A percentile compares a stretch with the other conserved stretches of the same genome.
phyloP scores from a whole-genome alignment of 495 filamentous ascomycete genomes.

The Lasiosphaeria hispida region DNA sequence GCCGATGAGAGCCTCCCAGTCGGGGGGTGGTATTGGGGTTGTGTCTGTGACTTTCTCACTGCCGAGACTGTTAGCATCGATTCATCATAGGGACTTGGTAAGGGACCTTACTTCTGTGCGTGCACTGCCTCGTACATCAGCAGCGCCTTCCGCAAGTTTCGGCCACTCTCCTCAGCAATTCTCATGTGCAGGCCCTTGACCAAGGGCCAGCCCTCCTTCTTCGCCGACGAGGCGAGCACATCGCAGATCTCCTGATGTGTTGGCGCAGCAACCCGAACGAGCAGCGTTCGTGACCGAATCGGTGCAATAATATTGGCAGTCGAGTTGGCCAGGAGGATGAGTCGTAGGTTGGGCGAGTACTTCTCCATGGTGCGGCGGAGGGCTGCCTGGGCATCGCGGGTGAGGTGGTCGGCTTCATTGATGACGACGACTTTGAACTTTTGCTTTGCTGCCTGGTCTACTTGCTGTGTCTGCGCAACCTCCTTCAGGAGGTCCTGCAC shows the following conservation, averaged over 20 bases:
- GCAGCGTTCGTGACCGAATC: constrained; percentile 81
- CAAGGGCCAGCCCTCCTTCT: constrained; percentile 72
- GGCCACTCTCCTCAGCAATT: constrained; percentile 87
- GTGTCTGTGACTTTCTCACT: constrained; percentile 89
- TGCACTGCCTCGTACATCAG: constrained; percentile 96
- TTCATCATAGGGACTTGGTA: background rate
- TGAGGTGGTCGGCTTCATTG: constrained; percentile 97
- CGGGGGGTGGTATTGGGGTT: constrained; percentile 87
- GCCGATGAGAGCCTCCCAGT: constrained; percentile 89
- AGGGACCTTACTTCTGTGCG: constrained; percentile 82
- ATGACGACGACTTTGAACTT: constrained; percentile 98
- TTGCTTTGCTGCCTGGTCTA: constrained; percentile 83
- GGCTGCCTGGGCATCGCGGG: constrained; percentile 91
- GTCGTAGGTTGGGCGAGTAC: constrained; percentile 87
- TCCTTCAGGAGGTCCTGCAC: constrained; percentile 95
- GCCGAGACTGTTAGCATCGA: constrained; percentile 10
- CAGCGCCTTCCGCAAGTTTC: constrained; percentile 84
- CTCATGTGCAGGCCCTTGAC: constrained; percentile 69
- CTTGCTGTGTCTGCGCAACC: constrained; percentile 97
- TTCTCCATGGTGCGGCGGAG: constrained; percentile 98
- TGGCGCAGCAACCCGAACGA: constrained; percentile 90
- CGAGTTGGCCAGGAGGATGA: constrained; percentile 90
- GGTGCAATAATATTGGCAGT: constrained; percentile 98
- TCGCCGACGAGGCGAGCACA: constrained; percentile 71
- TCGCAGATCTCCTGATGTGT: constrained; percentile 77